Evolutionary conservation across 2,329 filamentous ascomycete genomes (phyloP).

Genomic region (Aspergillus fumigatus): DNA sequence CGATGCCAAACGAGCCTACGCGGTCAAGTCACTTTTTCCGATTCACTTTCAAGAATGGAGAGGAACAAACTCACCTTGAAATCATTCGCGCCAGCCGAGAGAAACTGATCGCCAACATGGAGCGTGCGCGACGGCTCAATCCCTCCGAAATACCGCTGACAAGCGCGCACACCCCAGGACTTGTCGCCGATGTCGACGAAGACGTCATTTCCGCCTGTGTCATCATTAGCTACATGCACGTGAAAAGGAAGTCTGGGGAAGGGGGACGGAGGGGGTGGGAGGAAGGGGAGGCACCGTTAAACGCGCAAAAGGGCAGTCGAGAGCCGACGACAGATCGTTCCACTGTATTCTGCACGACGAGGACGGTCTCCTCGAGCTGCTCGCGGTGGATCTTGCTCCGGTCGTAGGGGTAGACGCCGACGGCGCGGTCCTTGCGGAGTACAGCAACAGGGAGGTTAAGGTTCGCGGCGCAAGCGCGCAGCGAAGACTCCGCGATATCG

Average conservation of each 20-base stretch:
- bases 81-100: constrained; percentile 92
- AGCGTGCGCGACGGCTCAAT: constrained; percentile 74
- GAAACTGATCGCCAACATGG: constrained; percentile 93
- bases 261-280: background rate
- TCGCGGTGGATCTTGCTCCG: constrained; percentile 73
- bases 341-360: constrained; percentile 88
- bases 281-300: constrained; percentile 61
- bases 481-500: constrained; percentile 78
- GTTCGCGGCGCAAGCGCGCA: constrained; percentile 74
- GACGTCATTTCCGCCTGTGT: constrained; percentile 76
- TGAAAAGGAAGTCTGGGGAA: background rate
- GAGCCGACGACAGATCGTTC: constrained; percentile 70
- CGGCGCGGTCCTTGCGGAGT: constrained; percentile 82
- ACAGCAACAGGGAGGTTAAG: constrained; percentile 75
- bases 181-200: constrained; percentile 99
- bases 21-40: background rate
- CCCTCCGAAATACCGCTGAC: constrained; percentile 81
- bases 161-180: constrained; percentile 88
- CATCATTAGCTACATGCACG: background rate
- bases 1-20: constrained; percentile 71
- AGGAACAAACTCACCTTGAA: constrained; percentile 62
- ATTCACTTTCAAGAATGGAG: background rate
- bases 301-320: constrained; percentile 85
- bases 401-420: constrained; percentile 67
- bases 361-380: constrained; percentile 88